Conservation (phyloP, 2,329 filamentous ascomycete species). For the Penicillium italicum region DNA sequence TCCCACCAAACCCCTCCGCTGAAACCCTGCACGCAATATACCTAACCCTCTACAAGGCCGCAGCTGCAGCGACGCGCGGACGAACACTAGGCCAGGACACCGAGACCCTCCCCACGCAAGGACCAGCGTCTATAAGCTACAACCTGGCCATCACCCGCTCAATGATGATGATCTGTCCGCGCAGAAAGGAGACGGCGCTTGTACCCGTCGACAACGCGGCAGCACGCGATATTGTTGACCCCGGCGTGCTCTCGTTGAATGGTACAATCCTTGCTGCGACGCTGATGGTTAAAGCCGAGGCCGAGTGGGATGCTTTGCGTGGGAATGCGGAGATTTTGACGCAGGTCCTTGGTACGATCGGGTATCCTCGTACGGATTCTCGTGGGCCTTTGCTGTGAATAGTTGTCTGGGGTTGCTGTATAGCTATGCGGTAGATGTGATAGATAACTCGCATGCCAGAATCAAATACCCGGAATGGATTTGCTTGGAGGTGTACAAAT, state of each 20-base stretch:
- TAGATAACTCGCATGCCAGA: not conserved
- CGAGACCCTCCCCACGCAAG: conserved; percentile 25
- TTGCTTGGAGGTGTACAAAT: not conserved
- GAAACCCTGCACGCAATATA: conserved; percentile 39
- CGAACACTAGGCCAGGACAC: conserved; percentile 10
- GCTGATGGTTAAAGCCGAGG: conserved; percentile 56
- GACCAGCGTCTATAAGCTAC: conserved; percentile 52
- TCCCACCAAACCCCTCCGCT: conserved; percentile 42
- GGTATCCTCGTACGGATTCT: conserved; percentile 33
- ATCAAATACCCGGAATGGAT: not conserved
- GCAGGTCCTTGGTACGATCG: conserved; percentile 43
- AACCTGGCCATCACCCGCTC: conserved; percentile 56
- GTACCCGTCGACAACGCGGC: conserved; percentile 39
- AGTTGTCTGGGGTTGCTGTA: not conserved
- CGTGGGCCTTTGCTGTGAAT: conserved; percentile 1
- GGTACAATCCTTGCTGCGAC: conserved; percentile 57
- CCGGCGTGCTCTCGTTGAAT: conserved; percentile 51
- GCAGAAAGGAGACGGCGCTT: conserved; percentile 45
- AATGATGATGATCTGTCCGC: conserved; percentile 53
- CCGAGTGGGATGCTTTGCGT: conserved; percentile 51
- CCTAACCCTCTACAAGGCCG: conserved; percentile 41
- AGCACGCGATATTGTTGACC: conserved; percentile 28
- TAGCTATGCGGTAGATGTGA: not conserved
- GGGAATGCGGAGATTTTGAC: conserved; percentile 42
- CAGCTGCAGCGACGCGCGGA: conserved; percentile 29